These are phyloP conservation scores for Dothideomycetidae sp. DNA, from an alignment of 2,329 filamentous ascomycete genomes.

Conservation along the genomic window DNA sequence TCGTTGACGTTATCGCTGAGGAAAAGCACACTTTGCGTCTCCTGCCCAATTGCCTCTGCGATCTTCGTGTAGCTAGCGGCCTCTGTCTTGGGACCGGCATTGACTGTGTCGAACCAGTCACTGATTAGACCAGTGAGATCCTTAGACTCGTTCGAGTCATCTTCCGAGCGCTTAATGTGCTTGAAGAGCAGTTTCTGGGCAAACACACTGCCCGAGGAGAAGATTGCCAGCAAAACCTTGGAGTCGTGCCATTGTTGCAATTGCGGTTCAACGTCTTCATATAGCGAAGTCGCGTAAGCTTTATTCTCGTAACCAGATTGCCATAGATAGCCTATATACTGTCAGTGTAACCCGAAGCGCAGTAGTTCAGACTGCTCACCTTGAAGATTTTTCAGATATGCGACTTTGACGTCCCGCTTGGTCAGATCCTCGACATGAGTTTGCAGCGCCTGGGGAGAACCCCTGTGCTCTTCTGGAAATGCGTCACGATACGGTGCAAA, in stretches of 20 bases:
- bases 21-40: slow-evolving; percentile 51
- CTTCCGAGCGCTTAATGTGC: slow-evolving; percentile 30
- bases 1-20: slow-evolving; percentile 62
- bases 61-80: slow-evolving; percentile 54
- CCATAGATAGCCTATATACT: slow-evolving; percentile 52
- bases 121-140: slow-evolving; percentile 46
- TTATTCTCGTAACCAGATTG: slow-evolving; percentile 56
- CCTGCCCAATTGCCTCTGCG: slow-evolving; percentile 33
- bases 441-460: slow-evolving; percentile 44
- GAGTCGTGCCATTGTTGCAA: slow-evolving; percentile 45
- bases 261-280: slow-evolving; percentile 55
- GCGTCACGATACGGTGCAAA: slow-evolving; percentile 56
- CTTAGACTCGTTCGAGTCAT: slow-evolving; percentile 36
- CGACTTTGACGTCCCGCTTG: slow-evolving; percentile 55
- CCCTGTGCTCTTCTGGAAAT: slow-evolving; percentile 52
- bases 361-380: slow-evolving; percentile 20
- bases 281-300: slow-evolving; percentile 57
- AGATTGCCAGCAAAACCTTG: slow-evolving; percentile 52
- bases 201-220: slow-evolving; percentile 66
- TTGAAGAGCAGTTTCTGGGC: slow-evolving; percentile 70
- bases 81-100: slow-evolving; percentile 61
- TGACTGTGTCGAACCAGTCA: slow-evolving; percentile 67
- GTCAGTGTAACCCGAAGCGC: no score
- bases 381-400: slow-evolving; percentile 67
- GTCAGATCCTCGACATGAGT: slow-evolving; percentile 59